A percentile compares a stretch with the other conserved stretches of the same genome.
Evolutionary conservation across 2,329 filamentous ascomycete species (phyloP).

Genomic region (Calonectria honghensis): DNA sequence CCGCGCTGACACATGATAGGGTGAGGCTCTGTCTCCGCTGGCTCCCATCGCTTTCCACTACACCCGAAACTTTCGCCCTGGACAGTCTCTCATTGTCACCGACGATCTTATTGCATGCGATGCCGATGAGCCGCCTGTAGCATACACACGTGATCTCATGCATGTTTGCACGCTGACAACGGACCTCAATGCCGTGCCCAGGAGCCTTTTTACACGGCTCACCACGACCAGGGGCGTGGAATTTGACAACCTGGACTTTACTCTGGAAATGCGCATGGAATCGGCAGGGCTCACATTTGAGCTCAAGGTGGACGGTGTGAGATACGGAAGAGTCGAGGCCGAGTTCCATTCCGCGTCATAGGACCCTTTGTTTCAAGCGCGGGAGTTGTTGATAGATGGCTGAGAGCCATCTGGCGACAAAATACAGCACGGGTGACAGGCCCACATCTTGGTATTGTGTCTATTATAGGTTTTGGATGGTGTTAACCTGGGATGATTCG

Average conservation of each 20-base stretch:
- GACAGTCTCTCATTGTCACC: conserved; percentile 85
- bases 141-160: conserved; percentile 77
- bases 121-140: conserved; percentile 77
- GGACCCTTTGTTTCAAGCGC: not conserved
- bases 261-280: conserved; percentile 88
- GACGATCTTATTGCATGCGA: conserved; percentile 88
- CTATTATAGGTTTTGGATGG: not conserved
- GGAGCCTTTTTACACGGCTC: conserved; percentile 82
- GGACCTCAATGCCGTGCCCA: conserved; percentile 84
- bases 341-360: conserved; percentile 78
- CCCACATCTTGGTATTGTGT: not conserved
- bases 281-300: conserved; percentile 86
- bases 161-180: conserved; percentile 89
- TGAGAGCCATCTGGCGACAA: conserved; percentile 20
- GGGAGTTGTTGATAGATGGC: conserved; percentile 26
- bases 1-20: conserved; percentile 65
- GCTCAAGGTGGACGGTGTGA: conserved; percentile 84
- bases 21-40: conserved; percentile 83
- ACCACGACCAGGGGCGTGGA: conserved; percentile 87
- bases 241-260: conserved; percentile 89
- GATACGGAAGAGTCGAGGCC: conserved; percentile 85
- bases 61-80: conserved; percentile 87
- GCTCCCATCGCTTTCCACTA: conserved; percentile 88
- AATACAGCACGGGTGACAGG: conserved; percentile 15
- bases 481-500: conserved; percentile 1